Conservation (phyloP, 495 filamentous ascomycete genomes). For the Astrothelium subdiscretum region DNA sequence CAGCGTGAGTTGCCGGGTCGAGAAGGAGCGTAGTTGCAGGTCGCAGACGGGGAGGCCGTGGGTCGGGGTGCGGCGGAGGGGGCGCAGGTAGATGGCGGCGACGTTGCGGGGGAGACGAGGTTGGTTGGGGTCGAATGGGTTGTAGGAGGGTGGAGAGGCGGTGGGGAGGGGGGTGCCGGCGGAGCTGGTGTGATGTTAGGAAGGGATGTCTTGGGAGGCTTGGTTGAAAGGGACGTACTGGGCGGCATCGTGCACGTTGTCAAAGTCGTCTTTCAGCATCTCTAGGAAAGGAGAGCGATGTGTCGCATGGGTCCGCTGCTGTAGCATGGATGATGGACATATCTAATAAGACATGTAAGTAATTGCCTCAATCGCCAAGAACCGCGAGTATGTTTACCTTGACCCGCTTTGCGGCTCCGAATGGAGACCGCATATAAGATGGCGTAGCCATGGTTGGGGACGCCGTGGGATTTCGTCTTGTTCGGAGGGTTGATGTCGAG, state of each 20-base stretch:
- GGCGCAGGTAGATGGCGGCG: conserved; percentile 75
- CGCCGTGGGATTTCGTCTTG: background rate
- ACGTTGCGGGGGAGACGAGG: conserved; percentile 59
- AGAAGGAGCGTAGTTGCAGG: conserved; percentile 87
- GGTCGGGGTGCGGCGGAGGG: conserved; percentile 60
- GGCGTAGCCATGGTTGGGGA: conserved; percentile 12
- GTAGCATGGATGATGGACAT: background rate
- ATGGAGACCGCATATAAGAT: conserved; percentile 12
- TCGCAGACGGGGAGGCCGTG: conserved; percentile 77
- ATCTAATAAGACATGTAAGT: background rate
- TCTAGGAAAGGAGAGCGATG: background rate
- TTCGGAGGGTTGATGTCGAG: background rate
- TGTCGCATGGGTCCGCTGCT: background rate
- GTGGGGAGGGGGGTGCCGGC: conserved; percentile 2
- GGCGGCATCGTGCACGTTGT: background rate
- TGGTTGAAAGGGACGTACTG: background rate
- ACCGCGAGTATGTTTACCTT: conserved; percentile 6
- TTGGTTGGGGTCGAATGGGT: conserved; percentile 19
- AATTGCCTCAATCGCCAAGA: background rate
- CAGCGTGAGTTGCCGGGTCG: conserved; percentile 80
- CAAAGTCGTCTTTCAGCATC: background rate
- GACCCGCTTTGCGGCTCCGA: conserved; percentile 12
- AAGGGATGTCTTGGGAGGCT: too few relatives aligned
- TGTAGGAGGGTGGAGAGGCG: background rate
- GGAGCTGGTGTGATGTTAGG: background rate